A percentile compares a stretch with the other conserved stretches of the same genome.
Conservation (phyloP, 208 protist genomes). For the Crithidia sp. region DNA sequence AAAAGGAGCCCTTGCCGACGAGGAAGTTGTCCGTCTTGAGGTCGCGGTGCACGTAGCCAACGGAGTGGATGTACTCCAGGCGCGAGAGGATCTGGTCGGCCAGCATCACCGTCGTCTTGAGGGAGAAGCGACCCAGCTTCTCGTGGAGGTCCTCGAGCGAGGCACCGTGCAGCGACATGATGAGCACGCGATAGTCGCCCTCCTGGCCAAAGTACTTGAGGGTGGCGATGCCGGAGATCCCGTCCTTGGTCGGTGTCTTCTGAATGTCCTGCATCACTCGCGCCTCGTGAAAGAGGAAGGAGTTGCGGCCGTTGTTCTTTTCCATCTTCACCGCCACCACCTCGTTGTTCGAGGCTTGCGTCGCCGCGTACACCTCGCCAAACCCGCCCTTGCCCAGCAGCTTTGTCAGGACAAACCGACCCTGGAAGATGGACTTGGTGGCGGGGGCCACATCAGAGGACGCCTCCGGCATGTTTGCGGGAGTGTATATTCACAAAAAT, state of each 20-base stretch:
- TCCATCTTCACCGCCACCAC: conserved; percentile 82
- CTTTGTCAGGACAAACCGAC: conserved; percentile 66
- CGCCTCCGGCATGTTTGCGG: conserved; percentile 28
- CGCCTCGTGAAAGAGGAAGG: conserved; percentile 98
- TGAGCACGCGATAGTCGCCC: conserved; percentile 98
- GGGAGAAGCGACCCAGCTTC: conserved; percentile 89
- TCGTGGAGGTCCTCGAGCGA: conserved; percentile 95
- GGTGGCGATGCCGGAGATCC: conserved; percentile 92
- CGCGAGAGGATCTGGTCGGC: conserved; percentile 97
- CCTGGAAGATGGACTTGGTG: conserved; percentile 64
- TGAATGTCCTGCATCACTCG: conserved; percentile 92
- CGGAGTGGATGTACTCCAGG: conserved; percentile 98
- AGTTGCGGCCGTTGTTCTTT: conserved; percentile 82
- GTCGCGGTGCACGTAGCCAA: conserved; percentile 98
- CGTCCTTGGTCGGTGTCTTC: conserved; percentile 51
- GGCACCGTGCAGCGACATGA: conserved; percentile 98
- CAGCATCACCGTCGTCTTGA: conserved; percentile 99
- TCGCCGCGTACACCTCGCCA: conserved; percentile 96
- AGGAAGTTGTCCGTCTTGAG: conserved; percentile 99
- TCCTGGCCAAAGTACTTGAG: conserved; percentile 97
- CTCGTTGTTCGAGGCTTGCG: conserved; percentile 66
- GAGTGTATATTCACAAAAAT: neutral
- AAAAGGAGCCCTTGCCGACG: conserved; percentile 93
- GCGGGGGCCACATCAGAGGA: conserved; percentile 20
- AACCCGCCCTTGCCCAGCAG: conserved; percentile 97